Percentiles rank a stretch among this genome's conserved stretches.
Conservation (phyloP, 306 rosid genomes). For the Gillenia trifoliata region DNA sequence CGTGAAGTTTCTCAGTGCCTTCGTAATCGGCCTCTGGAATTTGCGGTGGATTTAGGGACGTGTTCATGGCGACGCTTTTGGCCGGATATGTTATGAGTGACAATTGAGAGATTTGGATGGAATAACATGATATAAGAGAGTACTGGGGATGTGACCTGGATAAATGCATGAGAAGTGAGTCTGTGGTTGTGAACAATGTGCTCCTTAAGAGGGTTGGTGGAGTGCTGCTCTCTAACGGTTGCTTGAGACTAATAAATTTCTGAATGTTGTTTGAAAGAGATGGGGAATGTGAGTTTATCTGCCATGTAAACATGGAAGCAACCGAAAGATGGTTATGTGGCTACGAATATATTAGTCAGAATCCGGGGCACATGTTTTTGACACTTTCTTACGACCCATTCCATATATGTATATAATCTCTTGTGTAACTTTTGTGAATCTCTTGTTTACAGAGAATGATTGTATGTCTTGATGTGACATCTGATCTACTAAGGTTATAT, state of each 20-base stretch:
- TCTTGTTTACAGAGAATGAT: background rate
- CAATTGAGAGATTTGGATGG: slow-evolving; percentile 2
- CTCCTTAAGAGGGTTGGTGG: slow-evolving; percentile 42
- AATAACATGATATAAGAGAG: slow-evolving; percentile 17
- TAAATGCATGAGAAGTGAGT: slow-evolving; percentile 67
- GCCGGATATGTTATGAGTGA: slow-evolving; percentile 25
- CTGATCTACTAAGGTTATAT: background rate
- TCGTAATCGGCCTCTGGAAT: slow-evolving; percentile 30
- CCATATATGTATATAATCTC: too few relatives aligned
- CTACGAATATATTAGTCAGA: background rate
- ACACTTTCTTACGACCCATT: too few relatives aligned
- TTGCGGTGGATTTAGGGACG: slow-evolving; percentile 35
- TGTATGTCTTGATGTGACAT: background rate
- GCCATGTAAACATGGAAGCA: slow-evolving; percentile 14
- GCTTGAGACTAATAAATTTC: slow-evolving; percentile 7
- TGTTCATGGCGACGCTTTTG: slow-evolving; percentile 38
- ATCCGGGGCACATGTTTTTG: too few relatives aligned
- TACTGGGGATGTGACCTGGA: slow-evolving; percentile 10
- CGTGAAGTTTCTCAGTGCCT: slow-evolving; percentile 18
- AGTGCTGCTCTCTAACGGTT: slow-evolving; percentile 23
- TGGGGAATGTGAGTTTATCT: background rate
- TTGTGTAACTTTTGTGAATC: background rate
- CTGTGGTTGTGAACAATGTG: slow-evolving; percentile 47
- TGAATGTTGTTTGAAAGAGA: slow-evolving; percentile 4
- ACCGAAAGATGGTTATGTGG: slow-evolving; percentile 21